Evolutionary conservation across 1,284 basidiomycete species (phyloP).

Genomic region (Cutaneotrichosporon spelunceum): DNA sequence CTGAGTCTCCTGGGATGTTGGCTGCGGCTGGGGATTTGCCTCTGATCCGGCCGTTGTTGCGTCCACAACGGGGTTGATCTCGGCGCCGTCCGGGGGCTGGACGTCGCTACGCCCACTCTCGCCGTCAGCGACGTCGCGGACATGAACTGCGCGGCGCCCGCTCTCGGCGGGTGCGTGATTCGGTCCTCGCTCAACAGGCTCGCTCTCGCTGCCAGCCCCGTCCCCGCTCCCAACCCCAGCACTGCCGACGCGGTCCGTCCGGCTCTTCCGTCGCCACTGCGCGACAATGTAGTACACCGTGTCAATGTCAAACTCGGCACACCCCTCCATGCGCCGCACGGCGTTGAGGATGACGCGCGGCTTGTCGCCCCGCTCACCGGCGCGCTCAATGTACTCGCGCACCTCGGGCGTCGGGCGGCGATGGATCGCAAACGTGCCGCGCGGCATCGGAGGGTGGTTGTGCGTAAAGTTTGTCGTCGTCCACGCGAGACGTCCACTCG

Average conservation of each 20-base stretch:
- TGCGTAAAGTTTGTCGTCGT: not conserved
- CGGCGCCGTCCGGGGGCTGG: not conserved
- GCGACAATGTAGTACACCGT: slow-evolving; percentile 3
- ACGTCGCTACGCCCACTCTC: not conserved
- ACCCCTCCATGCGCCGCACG: not conserved
- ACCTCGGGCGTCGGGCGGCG: not conserved
- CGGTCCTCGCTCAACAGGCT: too few species aligned
- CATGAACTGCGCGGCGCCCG: not conserved
- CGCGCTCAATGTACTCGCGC: not conserved
- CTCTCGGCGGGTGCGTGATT: not conserved
- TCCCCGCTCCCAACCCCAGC: not conserved
- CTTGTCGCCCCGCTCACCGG: not conserved
- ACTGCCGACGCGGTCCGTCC: not conserved
- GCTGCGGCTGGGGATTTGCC: not conserved
- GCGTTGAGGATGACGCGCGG: not conserved
- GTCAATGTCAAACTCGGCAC: not conserved
- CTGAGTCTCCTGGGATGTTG: not conserved
- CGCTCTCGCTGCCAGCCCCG: not conserved
- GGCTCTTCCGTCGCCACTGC: not conserved
- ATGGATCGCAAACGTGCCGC: not conserved
- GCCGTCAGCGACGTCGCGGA: not conserved
- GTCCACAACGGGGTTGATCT: not conserved
- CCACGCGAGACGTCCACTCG: not conserved
- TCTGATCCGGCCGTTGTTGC: not conserved
- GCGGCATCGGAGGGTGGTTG: not conserved